Conservation (phyloP, 306 rosid species). For the Cucumis melo region DNA sequence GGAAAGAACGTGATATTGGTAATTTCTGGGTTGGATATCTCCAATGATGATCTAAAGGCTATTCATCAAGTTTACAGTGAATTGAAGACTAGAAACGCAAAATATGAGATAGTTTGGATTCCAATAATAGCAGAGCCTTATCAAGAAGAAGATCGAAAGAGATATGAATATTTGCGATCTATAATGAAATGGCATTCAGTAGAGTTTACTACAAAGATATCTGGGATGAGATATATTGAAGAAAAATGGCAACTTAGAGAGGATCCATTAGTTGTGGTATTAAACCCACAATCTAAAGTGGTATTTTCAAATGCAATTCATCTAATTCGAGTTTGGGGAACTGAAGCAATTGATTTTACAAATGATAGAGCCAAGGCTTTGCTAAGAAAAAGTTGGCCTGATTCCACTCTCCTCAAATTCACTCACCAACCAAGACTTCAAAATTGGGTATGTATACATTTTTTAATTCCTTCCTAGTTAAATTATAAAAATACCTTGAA, state of each 20-base stretch:
- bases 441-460: slow-evolving; percentile 14
- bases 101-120: slow-evolving; percentile 50
- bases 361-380: neutral
- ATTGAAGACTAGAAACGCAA: slow-evolving; percentile 1
- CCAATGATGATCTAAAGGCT: slow-evolving; percentile 22
- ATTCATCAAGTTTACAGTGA: slow-evolving; percentile 23
- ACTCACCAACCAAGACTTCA: slow-evolving; percentile 4
- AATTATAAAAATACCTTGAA: too few relatives aligned
- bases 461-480: too few relatives aligned
- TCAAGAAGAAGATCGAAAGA: slow-evolving; percentile 23
- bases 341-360: slow-evolving; percentile 28
- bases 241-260: slow-evolving; percentile 44
- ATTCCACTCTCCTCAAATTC: neutral
- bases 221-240: slow-evolving; percentile 29
- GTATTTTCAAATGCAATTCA: slow-evolving; percentile 31
- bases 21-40: slow-evolving; percentile 37
- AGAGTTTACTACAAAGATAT: slow-evolving; percentile 9
- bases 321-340: slow-evolving; percentile 37
- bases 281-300: slow-evolving; percentile 29
- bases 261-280: slow-evolving; percentile 22
- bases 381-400: neutral
- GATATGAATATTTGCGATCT: slow-evolving; percentile 28
- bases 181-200: slow-evolving; percentile 44
- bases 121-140: slow-evolving; percentile 36
- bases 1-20: slow-evolving; percentile 31